A percentile compares a stretch with the other conserved stretches of the same genome.
These are phyloP conservation scores for Tolypocladium capitatum DNA, from an alignment of 2,329 filamentous ascomycete species.

Conservation along the genomic window DNA sequence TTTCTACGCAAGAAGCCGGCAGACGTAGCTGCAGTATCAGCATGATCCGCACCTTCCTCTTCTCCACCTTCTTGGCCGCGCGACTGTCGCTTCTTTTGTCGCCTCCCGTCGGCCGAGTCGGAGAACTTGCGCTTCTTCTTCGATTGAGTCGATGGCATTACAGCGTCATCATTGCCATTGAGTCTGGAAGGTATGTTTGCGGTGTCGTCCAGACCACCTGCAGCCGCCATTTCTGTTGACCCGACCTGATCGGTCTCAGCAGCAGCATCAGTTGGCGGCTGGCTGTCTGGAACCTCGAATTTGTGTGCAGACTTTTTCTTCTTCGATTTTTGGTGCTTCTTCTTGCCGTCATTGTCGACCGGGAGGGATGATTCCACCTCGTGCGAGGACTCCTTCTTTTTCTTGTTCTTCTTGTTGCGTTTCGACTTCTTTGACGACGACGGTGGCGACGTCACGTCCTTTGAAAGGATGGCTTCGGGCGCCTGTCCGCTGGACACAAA, in stretches of 20 bases:
- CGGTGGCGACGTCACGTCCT: slow-evolving; percentile 7
- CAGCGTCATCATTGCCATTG: slow-evolving; percentile 7
- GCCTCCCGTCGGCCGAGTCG: slow-evolving; percentile 16
- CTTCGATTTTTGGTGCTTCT: slow-evolving; percentile 15
- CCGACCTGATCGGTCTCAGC: background rate
- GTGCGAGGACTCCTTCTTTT: slow-evolving; percentile 9
- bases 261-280: background rate
- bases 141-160: slow-evolving; percentile 9
- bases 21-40: background rate
- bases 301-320: slow-evolving; percentile 7
- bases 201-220: background rate
- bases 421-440: slow-evolving; percentile 14
- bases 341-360: slow-evolving; percentile 8
- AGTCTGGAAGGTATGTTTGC: slow-evolving; percentile 2
- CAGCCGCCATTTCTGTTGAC: too few relatives aligned
- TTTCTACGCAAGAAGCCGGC: slow-evolving; percentile 5
- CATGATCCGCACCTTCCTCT: slow-evolving; percentile 1
- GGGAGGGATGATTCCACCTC: slow-evolving; percentile 7
- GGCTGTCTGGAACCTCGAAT: slow-evolving; percentile 3
- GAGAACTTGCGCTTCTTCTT: slow-evolving; percentile 22
- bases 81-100: slow-evolving; percentile 19
- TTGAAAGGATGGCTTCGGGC: slow-evolving; percentile 17
- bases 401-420: slow-evolving; percentile 19
- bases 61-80: slow-evolving; percentile 9
- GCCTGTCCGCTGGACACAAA: slow-evolving; percentile 8